A percentile compares a stretch with the other conserved stretches of the same genome.
Evolutionary conservation across 345 rosid genomes (phyloP).

Genomic region (Eucalyptus curtisii): DNA sequence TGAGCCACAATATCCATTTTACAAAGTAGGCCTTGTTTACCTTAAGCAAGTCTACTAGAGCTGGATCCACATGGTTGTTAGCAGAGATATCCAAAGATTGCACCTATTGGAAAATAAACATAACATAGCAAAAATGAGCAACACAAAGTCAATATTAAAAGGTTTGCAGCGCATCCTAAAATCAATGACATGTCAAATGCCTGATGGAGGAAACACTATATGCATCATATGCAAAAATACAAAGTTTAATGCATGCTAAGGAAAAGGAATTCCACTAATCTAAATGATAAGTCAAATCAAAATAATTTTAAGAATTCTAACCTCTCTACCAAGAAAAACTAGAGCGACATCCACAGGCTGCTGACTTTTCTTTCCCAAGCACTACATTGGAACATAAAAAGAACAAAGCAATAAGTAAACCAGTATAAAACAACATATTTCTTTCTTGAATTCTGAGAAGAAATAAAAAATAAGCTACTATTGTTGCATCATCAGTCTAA

Average conservation of each 20-base stretch:
- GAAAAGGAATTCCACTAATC: background rate
- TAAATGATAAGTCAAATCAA: background rate
- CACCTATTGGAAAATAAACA: slow-evolving; percentile 24
- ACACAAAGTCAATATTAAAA: background rate
- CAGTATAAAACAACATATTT: background rate
- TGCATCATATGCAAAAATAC: background rate
- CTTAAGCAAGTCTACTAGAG: slow-evolving; percentile 62
- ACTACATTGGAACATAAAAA: slow-evolving; percentile 16
- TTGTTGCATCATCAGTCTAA: background rate
- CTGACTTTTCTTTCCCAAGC: slow-evolving; percentile 43
- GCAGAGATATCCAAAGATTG: slow-evolving; percentile 59
- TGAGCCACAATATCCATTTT: background rate
- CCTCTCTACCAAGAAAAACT: slow-evolving; percentile 89
- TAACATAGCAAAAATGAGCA: background rate
- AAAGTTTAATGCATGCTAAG: background rate
- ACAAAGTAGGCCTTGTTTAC: slow-evolving; percentile 13
- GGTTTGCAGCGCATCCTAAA: background rate
- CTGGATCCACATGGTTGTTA: slow-evolving; percentile 30
- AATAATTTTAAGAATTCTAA: slow-evolving; percentile 6
- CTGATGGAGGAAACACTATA: background rate
- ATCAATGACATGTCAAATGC: background rate
- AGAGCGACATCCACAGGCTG: slow-evolving; percentile 61
- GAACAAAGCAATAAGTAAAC: background rate
- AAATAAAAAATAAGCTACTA: background rate
- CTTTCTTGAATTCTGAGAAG: background rate